phyloP scores from a whole-genome alignment of 2,329 filamentous ascomycete genomes.

The Fusarium nematophilum region DNA sequence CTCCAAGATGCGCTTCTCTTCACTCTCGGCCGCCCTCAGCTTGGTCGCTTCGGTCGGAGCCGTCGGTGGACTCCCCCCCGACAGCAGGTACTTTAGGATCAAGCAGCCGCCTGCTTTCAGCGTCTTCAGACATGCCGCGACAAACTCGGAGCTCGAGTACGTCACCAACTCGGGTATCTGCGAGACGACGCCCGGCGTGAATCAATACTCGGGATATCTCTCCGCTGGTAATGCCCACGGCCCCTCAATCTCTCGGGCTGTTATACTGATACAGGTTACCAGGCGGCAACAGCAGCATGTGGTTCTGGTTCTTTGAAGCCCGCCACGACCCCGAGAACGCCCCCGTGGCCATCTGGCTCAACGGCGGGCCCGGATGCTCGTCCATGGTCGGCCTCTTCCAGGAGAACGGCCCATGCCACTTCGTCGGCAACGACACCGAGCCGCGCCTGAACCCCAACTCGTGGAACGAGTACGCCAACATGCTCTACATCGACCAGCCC shows the following conservation, averaged over 20 bases:
- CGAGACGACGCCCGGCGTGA: conserved; percentile 69
- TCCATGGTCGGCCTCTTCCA: conserved; percentile 61
- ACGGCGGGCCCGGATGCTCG: conserved; percentile 49
- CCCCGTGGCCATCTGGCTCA: conserved; percentile 67
- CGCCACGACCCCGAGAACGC: conserved; percentile 53
- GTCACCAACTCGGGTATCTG: conserved; percentile 57
- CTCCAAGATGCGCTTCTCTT: conserved; percentile 35
- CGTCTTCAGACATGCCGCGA: conserved; percentile 35
- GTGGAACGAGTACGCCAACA: conserved; percentile 72
- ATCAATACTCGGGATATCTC: conserved; percentile 74
- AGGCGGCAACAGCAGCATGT: conserved; percentile 45
- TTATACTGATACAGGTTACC: conserved; percentile 36
- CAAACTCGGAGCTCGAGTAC: conserved; percentile 38
- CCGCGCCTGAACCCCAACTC: conserved; percentile 66
- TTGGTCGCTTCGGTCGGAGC: conserved; percentile 27
- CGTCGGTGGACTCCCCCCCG: conserved; percentile 29
- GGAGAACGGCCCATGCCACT: conserved; percentile 83
- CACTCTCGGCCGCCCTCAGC: conserved; percentile 27
- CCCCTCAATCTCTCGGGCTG: background rate
- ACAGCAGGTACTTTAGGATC: conserved; percentile 33
- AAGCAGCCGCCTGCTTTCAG: conserved; percentile 20
- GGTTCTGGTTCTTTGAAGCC: conserved; percentile 63
- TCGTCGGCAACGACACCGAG: conserved; percentile 54
- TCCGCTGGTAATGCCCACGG: conserved; percentile 57
- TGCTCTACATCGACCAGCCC: conserved; percentile 78